phyloP scores from a whole-genome alignment of 2,329 filamentous ascomycete genomes.

The Metarhizium album region DNA sequence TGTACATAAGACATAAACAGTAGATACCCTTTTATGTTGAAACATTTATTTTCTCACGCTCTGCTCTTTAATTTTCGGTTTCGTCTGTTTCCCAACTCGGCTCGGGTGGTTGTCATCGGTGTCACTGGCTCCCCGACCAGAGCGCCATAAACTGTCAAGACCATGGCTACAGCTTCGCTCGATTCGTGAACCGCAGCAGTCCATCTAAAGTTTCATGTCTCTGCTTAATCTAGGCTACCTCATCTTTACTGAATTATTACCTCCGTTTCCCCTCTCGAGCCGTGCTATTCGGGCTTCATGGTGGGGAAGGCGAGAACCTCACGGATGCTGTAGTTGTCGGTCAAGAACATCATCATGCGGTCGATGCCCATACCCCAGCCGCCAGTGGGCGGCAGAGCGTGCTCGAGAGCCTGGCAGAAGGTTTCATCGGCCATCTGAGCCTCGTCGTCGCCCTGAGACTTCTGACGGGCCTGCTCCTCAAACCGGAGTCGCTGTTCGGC shows the following conservation, averaged over 20 bases:
- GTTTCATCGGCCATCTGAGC: conserved; percentile 94
- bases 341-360: conserved; percentile 89
- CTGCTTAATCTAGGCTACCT: not conserved
- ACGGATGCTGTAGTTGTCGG: conserved; percentile 86
- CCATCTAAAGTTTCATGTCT: not conserved
- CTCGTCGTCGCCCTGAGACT: conserved; percentile 94
- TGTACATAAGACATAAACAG: conserved; percentile 2
- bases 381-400: conserved; percentile 83
- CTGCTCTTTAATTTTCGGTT: too few species aligned
- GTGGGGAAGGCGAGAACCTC: conserved; percentile 95
- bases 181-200: not conserved
- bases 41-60: not conserved
- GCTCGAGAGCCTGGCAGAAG: conserved; percentile 83
- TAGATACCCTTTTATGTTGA: conserved; percentile 11
- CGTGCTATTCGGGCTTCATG: conserved; percentile 90
- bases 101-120: too few species aligned
- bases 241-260: too few species aligned
- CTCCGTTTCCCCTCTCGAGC: too few species aligned
- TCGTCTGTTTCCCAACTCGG: not conserved
- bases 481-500: conserved; percentile 80
- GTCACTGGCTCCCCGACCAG: not conserved
- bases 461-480: conserved; percentile 91
- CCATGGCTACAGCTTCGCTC: not conserved
- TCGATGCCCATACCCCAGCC: conserved; percentile 97
- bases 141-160: not conserved